Evolutionary conservation across 176 grass and related monocot species (phyloP).

Genomic region (Oryza glaberrima): DNA sequence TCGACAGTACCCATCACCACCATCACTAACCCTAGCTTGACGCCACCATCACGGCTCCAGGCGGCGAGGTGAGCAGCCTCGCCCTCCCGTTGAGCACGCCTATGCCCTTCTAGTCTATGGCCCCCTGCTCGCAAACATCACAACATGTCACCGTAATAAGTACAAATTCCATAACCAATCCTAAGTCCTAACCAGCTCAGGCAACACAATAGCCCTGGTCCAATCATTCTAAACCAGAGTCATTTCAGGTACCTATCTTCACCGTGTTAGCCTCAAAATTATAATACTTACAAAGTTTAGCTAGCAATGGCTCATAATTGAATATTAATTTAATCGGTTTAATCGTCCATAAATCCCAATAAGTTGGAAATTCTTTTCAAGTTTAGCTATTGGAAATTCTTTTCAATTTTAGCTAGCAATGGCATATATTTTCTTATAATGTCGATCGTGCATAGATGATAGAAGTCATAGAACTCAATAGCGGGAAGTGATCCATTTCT

Average conservation of each 20-base stretch:
- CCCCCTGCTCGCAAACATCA: background rate
- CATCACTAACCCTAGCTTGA: too few species aligned
- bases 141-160: background rate
- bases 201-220: background rate
- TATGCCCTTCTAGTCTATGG: too few species aligned
- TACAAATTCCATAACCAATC: slow-evolving; percentile 1
- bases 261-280: background rate
- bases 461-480: background rate
- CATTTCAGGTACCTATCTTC: background rate
- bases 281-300: background rate
- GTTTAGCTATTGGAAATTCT: background rate
- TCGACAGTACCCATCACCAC: too few species aligned
- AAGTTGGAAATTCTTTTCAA: background rate
- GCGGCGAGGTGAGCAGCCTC: too few species aligned
- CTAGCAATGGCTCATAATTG: background rate
- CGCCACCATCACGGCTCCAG: too few species aligned
- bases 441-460: background rate
- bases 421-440: background rate
- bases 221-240: background rate
- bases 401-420: background rate
- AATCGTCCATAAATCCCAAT: background rate
- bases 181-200: background rate
- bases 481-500: background rate
- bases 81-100: too few species aligned
- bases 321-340: background rate